A percentile compares a stretch with the other conserved stretches of the same genome.
Evolutionary conservation across 1,139 yeast genomes (phyloP).

Genomic region (Geotrichum restrictum): DNA sequence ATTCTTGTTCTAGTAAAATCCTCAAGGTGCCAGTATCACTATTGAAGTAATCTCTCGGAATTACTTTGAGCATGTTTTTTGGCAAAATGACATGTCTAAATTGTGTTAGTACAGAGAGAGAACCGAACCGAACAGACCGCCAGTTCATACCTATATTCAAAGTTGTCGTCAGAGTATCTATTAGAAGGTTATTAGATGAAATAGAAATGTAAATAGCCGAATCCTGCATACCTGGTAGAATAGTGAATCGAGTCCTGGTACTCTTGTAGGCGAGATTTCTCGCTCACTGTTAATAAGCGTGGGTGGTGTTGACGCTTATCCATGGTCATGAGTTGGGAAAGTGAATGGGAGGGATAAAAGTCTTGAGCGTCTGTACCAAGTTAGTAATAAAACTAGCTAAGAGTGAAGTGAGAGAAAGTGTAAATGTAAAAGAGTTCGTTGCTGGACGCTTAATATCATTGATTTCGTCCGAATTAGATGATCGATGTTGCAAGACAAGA

Average conservation of each 20-base stretch:
- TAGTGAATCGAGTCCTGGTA: slow-evolving; percentile 93
- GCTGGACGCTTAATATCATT: too few species aligned
- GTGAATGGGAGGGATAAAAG: neutral
- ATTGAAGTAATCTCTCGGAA: slow-evolving; percentile 94
- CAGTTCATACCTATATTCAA: slow-evolving; percentile 53
- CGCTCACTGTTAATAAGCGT: slow-evolving; percentile 74
- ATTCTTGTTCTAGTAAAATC: slow-evolving; percentile 88
- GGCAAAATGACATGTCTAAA: slow-evolving; percentile 94
- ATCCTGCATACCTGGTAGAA: slow-evolving; percentile 58
- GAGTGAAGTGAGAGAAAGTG: too few species aligned
- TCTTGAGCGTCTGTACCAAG: neutral
- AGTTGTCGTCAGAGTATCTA: slow-evolving; percentile 81
- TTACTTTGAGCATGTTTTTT: slow-evolving; percentile 87
- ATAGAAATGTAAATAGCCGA: neutral
- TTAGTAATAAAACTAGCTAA: too few species aligned
- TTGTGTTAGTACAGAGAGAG: neutral
- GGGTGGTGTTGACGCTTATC: slow-evolving; percentile 28
- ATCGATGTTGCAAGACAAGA: too few species aligned
- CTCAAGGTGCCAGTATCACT: slow-evolving; percentile 93
- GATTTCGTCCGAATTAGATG: too few species aligned
- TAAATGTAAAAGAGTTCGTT: too few species aligned
- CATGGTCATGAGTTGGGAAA: neutral
- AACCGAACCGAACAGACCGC: neutral
- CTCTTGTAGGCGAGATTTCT: slow-evolving; percentile 80
- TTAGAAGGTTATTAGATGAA: neutral